A percentile compares a stretch with the other conserved stretches of the same genome.
These are phyloP conservation scores for Boletus coccyginus DNA, from an alignment of 768 basidiomycete species.

Conservation along the genomic window DNA sequence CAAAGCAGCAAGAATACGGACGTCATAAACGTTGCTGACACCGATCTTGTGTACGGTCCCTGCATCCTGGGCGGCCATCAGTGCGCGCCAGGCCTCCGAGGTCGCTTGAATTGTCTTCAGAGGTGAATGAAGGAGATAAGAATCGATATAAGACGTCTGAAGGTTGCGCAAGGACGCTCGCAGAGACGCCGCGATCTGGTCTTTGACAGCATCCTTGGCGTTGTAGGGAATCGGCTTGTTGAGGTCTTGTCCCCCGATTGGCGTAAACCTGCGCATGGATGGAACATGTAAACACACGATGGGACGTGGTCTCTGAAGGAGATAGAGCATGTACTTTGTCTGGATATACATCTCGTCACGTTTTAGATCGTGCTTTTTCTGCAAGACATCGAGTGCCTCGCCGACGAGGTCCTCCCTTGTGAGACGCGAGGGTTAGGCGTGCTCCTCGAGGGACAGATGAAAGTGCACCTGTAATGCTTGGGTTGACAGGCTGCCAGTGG, in stretches of 20 bases:
- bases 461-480: constrained; percentile 63
- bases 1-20: constrained; percentile 50
- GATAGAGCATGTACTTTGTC: constrained; percentile 56
- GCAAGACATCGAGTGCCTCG: constrained; percentile 57
- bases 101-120: constrained; percentile 56
- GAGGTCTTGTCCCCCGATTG: constrained; percentile 68
- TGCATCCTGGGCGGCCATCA: constrained; percentile 60
- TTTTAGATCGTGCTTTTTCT: constrained; percentile 55
- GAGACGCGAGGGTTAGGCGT: background rate
- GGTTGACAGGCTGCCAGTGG: constrained; percentile 55
- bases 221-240: constrained; percentile 74
- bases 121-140: constrained; percentile 78
- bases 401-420: constrained; percentile 79
- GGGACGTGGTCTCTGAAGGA: background rate
- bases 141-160: constrained; percentile 70
- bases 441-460: background rate
- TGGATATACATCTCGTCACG: constrained; percentile 76
- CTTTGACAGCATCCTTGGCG: constrained; percentile 44
- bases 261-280: constrained; percentile 55
- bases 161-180: constrained; percentile 65
- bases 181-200: constrained; percentile 65
- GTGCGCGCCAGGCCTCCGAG: constrained; percentile 63
- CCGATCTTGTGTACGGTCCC: constrained; percentile 67
- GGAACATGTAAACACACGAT: background rate
- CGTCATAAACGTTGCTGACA: constrained; percentile 76